These are phyloP conservation scores for Trichoderma endophyticum DNA, from an alignment of 2,329 filamentous ascomycete genomes.

Conservation along the genomic window DNA sequence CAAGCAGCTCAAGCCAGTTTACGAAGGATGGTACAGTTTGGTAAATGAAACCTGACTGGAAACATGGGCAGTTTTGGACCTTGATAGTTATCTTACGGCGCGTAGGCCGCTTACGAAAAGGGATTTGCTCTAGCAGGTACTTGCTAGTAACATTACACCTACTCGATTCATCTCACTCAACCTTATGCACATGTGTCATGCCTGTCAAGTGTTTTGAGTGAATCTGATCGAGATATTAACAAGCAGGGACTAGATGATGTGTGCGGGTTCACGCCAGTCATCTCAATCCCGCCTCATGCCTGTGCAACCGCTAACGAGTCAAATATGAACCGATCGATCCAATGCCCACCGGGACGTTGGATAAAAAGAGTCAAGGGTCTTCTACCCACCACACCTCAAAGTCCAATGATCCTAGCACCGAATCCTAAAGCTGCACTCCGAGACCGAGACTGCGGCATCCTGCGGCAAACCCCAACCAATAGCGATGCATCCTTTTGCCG, in stretches of 20 bases:
- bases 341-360: not conserved
- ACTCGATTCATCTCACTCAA: not conserved
- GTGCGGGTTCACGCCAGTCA: not conserved
- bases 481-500: slow-evolving; percentile 3
- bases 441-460: slow-evolving; percentile 4
- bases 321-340: not conserved
- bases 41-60: not conserved
- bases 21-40: not conserved
- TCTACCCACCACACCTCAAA: not conserved
- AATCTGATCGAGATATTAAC: not conserved
- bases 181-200: not conserved
- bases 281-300: not conserved
- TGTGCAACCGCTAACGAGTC: not conserved
- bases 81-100: not conserved
- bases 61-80: not conserved
- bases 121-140: not conserved
- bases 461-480: slow-evolving; percentile 5
- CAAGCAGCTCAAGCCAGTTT: not conserved
- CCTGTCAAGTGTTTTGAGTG: not conserved
- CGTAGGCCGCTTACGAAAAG: not conserved
- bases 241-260: not conserved
- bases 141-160: not conserved
- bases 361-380: not conserved
- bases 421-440: not conserved
- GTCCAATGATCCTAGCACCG: not conserved